These are phyloP conservation scores for Rhizopus arrhizus DNA, from an alignment of 371 early-diverging fungal species.

Conservation along the genomic window DNA sequence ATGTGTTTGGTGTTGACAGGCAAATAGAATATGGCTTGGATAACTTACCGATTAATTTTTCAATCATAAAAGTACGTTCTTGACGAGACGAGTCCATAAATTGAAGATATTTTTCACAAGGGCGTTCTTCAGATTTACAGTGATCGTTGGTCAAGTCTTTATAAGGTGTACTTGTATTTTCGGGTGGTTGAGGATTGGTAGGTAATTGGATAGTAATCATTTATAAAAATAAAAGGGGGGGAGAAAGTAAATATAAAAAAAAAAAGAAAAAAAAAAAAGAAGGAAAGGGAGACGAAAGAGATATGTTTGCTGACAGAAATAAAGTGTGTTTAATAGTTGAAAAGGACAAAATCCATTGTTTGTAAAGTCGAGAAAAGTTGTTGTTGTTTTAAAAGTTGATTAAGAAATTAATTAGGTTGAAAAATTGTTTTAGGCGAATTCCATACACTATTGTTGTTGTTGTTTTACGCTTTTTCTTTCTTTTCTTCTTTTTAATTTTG, in stretches of 20 bases:
- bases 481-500: conserved; percentile 8
- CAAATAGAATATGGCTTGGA: no score
- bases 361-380: neutral
- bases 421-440: conserved; percentile 1
- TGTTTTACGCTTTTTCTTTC: conserved; percentile 4
- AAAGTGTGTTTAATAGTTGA: neutral
- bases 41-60: conserved; percentile 39
- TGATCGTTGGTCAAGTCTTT: neutral
- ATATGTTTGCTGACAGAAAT: neutral
- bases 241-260: neutral
- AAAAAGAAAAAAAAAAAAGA: neutral
- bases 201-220: conserved; percentile 4
- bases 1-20: no score
- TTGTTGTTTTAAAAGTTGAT: neutral
- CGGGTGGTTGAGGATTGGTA: neutral
- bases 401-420: neutral
- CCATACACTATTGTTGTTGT: neutral
- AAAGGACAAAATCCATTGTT: neutral
- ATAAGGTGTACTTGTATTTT: neutral
- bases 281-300: neutral
- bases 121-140: conserved; percentile 19
- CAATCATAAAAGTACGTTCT: conserved; percentile 43
- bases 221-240: neutral
- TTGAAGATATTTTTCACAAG: conserved; percentile 34
- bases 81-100: conserved; percentile 35